phyloP scores from a whole-genome alignment of 2,329 filamentous ascomycete species.

The Aschersonia sp. region DNA sequence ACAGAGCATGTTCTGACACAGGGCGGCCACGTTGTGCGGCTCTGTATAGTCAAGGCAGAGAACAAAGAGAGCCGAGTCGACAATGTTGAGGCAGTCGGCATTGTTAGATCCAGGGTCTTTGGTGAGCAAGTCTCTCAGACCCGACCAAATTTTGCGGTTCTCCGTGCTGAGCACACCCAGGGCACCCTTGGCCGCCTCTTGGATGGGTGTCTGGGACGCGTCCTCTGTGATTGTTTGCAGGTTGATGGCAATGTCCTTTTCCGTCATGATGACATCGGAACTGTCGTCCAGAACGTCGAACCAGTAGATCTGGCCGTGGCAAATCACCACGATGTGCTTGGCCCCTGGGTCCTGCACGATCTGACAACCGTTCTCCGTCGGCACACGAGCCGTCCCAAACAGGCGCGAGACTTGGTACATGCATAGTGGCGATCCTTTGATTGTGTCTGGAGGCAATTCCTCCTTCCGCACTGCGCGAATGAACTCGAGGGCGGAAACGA shows the following conservation, averaged over 20 bases:
- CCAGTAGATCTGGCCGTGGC: constrained; percentile 96
- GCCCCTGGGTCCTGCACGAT: constrained; percentile 91
- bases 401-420: constrained; percentile 98
- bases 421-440: constrained; percentile 74
- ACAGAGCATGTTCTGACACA: constrained; percentile 98
- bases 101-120: constrained; percentile 85
- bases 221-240: constrained; percentile 87
- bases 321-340: constrained; percentile 86
- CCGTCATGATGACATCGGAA: constrained; percentile 91
- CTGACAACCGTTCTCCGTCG: constrained; percentile 86
- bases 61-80: constrained; percentile 86
- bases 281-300: constrained; percentile 95
- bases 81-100: constrained; percentile 85
- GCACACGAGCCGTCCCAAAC: constrained; percentile 88
- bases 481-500: constrained; percentile 81
- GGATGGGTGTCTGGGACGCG: constrained; percentile 75
- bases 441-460: constrained; percentile 76
- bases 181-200: constrained; percentile 89
- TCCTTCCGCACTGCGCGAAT: constrained; percentile 86
- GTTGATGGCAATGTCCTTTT: constrained; percentile 85
- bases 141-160: constrained; percentile 92
- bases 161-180: constrained; percentile 90
- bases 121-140: constrained; percentile 74
- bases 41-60: constrained; percentile 89
- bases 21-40: constrained; percentile 60